A percentile compares a stretch with the other conserved stretches of the same genome.
Evolutionary conservation across 257 asterid species (phyloP).

Genomic region (Rehmannia glutinosa): DNA sequence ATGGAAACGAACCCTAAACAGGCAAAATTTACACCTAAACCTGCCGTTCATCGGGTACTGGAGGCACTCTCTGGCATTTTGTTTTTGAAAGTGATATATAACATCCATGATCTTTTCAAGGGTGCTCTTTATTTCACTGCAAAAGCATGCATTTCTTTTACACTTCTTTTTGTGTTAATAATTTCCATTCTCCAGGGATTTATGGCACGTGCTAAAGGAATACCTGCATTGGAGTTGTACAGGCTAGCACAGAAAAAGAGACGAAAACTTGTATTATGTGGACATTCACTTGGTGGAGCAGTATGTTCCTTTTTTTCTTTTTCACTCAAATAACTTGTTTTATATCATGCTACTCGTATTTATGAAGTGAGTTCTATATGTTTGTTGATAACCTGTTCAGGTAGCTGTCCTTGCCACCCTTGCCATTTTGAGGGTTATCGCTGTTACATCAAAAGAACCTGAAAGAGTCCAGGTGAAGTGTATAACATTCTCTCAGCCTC

Average conservation of each 20-base stretch:
- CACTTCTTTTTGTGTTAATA: conserved; percentile 4
- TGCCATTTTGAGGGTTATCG: conserved; percentile 86
- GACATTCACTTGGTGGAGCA: conserved; percentile 98
- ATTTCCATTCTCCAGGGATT: conserved; percentile 61
- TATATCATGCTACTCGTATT: neutral
- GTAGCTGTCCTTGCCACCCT: conserved; percentile 97
- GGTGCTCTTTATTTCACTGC: neutral
- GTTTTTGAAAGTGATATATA: conserved; percentile 3
- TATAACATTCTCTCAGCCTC: conserved; percentile 98
- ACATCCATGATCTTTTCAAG: conserved; percentile 4
- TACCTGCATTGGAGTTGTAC: conserved; percentile 92
- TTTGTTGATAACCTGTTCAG: conserved; percentile 38
- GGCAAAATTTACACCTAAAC: conserved; percentile 53
- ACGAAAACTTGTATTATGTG: conserved; percentile 82
- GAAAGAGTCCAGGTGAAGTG: conserved; percentile 93
- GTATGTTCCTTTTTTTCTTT: conserved; percentile 39
- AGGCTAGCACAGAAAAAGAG: conserved; percentile 94
- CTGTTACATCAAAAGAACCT: conserved; percentile 73
- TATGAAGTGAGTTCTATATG: neutral
- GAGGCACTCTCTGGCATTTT: conserved; percentile 16
- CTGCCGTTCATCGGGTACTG: conserved; percentile 94
- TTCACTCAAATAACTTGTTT: conserved; percentile 1
- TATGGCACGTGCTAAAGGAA: conserved; percentile 99
- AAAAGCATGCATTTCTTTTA: conserved; percentile 7
- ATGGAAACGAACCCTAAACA: conserved; percentile 48